Percentiles rank a stretch among this genome's conserved stretches.
These are phyloP conservation scores for Cladosporium colombiae DNA, from an alignment of 2,329 filamentous ascomycete genomes.

Conservation along the genomic window DNA sequence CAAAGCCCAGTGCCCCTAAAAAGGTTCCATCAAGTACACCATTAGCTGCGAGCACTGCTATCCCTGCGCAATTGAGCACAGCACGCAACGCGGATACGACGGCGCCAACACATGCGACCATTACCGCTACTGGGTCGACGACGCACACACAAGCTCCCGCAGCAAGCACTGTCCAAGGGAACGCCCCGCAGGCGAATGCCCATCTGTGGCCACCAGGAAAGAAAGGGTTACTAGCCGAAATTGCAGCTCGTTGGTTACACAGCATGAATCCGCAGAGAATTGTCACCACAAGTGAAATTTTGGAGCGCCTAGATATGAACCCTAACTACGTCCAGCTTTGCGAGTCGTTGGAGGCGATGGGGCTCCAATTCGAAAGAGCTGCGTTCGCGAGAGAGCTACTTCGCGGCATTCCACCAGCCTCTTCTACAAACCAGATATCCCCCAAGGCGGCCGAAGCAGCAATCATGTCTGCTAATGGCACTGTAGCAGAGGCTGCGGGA, in stretches of 20 bases:
- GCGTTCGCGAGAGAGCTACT: slow-evolving; percentile 56
- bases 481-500: slow-evolving; percentile 23
- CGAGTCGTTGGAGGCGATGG: slow-evolving; percentile 52
- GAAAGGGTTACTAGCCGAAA: slow-evolving; percentile 52
- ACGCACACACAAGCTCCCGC: background rate
- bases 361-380: slow-evolving; percentile 53
- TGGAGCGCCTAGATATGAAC: slow-evolving; percentile 53
- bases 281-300: slow-evolving; percentile 44
- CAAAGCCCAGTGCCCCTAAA: slow-evolving; percentile 3
- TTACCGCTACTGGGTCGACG: too few species aligned
- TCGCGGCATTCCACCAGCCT: slow-evolving; percentile 46
- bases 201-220: slow-evolving; percentile 56
- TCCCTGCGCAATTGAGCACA: background rate
- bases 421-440: slow-evolving; percentile 25
- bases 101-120: background rate
- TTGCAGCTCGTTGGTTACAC: slow-evolving; percentile 51
- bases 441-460: background rate
- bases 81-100: background rate
- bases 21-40: slow-evolving; percentile 7
- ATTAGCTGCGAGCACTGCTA: background rate
- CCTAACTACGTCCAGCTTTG: slow-evolving; percentile 59
- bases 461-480: slow-evolving; percentile 21
- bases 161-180: background rate
- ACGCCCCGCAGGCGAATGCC: slow-evolving; percentile 15
- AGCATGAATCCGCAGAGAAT: slow-evolving; percentile 48